phyloP scores from a whole-genome alignment of 306 rosid species.

The Vigna angularis region DNA sequence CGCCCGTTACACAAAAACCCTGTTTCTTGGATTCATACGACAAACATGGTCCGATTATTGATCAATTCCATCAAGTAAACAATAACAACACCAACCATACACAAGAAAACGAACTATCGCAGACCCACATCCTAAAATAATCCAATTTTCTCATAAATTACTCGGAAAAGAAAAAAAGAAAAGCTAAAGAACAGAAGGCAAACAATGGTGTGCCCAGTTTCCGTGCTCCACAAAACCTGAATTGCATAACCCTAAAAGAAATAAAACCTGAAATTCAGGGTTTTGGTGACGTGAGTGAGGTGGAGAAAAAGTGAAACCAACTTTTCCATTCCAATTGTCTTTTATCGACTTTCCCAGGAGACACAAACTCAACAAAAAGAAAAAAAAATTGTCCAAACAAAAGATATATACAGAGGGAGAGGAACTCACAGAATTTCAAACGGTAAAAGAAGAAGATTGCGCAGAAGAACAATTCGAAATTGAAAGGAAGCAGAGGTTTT shows the following conservation, averaged over 20 bases:
- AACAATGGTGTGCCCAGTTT: too few relatives aligned
- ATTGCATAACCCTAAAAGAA: constrained; percentile 18
- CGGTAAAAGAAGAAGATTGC: constrained; percentile 41
- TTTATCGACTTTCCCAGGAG: constrained; percentile 43
- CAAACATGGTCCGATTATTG: too few relatives aligned
- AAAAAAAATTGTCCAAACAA: not conserved
- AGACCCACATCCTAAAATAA: constrained; percentile 15
- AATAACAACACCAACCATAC: too few relatives aligned
- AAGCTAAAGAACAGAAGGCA: not conserved
- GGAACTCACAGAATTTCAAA: constrained; percentile 48
- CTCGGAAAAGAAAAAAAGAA: not conserved
- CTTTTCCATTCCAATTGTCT: constrained; percentile 4
- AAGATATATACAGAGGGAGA: not conserved
- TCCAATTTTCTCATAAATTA: not conserved
- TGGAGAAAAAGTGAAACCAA: not conserved
- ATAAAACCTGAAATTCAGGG: constrained; percentile 20
- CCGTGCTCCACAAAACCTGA: not conserved
- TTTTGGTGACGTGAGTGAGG: not conserved
- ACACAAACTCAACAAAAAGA: constrained; percentile 39
- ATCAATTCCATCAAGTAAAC: too few relatives aligned
- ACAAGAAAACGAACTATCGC: not conserved
- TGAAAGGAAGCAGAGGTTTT: not conserved
- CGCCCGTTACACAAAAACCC: too few relatives aligned
- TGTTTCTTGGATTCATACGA: too few relatives aligned
- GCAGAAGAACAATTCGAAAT: not conserved